Percentiles rank a stretch among this genome's conserved stretches.
Conservation (phyloP, 1,139 yeast species). For the Suhomyces choctaworum region DNA sequence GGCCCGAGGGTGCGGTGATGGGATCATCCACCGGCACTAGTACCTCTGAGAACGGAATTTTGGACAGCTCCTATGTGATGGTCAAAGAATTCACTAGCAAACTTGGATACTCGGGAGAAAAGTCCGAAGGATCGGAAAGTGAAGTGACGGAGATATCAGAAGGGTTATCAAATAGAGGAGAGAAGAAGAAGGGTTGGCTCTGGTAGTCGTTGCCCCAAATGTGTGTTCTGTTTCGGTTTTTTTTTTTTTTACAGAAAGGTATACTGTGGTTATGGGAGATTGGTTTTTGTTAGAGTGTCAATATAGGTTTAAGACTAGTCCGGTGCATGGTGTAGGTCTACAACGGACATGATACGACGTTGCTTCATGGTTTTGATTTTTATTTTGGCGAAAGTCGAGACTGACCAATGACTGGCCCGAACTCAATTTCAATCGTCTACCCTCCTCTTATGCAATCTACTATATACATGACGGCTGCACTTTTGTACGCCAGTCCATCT, state of each 20-base stretch:
- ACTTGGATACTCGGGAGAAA: conserved; percentile 10
- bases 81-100: conserved; percentile 17
- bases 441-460: neutral
- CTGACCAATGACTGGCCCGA: too few relatives aligned
- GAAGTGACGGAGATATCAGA: too few relatives aligned
- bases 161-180: conserved; percentile 2
- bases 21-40: neutral
- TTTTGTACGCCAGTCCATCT: too few relatives aligned
- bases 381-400: too few relatives aligned
- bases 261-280: neutral
- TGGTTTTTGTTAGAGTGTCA: conserved; percentile 4
- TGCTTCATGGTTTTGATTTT: too few relatives aligned
- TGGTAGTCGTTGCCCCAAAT: conserved; percentile 29
- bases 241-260: neutral
- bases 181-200: conserved; percentile 30
- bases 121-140: conserved; percentile 1
- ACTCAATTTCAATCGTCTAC: too few relatives aligned
- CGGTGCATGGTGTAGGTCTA: too few relatives aligned
- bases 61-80: conserved; percentile 20
- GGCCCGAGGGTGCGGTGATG: neutral
- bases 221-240: neutral
- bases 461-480: neutral
- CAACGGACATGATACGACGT: neutral
- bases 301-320: neutral
- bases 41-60: conserved; percentile 5